These are phyloP conservation scores for Microbotryum intermedium DNA, from an alignment of 1,284 basidiomycete species.

Conservation along the genomic window DNA sequence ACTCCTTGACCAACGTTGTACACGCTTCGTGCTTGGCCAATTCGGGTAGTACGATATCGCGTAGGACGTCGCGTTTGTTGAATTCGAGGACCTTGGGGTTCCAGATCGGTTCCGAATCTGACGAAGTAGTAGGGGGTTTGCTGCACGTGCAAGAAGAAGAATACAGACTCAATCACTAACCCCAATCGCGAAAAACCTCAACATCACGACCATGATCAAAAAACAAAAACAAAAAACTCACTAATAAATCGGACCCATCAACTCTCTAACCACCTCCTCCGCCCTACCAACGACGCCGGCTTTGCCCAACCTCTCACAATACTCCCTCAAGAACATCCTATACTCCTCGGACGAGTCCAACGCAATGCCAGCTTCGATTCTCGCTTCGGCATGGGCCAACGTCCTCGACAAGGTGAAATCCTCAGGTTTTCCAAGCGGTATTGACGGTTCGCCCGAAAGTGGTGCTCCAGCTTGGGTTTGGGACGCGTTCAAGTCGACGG, in stretches of 20 bases:
- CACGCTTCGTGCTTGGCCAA: constrained; percentile 58
- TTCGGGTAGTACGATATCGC: constrained; percentile 52
- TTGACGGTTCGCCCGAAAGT: constrained; percentile 33
- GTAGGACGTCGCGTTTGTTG: constrained; percentile 66
- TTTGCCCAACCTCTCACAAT: constrained; percentile 72
- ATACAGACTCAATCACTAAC: not conserved
- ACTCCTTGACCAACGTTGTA: constrained; percentile 60
- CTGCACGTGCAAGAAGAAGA: constrained; percentile 41
- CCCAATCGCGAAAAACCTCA: no score
- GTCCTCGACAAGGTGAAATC: constrained; percentile 74
- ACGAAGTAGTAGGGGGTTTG: constrained; percentile 56
- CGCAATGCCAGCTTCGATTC: constrained; percentile 59
- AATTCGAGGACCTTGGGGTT: constrained; percentile 57
- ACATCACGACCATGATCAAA: not conserved
- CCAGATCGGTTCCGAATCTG: constrained; percentile 53
- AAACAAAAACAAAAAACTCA: constrained; percentile 5
- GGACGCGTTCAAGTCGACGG: constrained; percentile 32
- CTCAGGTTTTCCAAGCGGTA: constrained; percentile 45
- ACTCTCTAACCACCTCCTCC: constrained; percentile 75
- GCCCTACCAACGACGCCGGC: constrained; percentile 75
- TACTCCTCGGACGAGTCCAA: constrained; percentile 70
- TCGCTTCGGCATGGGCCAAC: constrained; percentile 72
- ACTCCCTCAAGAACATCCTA: constrained; percentile 60
- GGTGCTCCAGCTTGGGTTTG: constrained; percentile 41
- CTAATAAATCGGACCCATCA: constrained; percentile 74